Evolutionary conservation across 1,139 yeast genomes (phyloP).

Genomic region (Tardiomyces blankii): DNA sequence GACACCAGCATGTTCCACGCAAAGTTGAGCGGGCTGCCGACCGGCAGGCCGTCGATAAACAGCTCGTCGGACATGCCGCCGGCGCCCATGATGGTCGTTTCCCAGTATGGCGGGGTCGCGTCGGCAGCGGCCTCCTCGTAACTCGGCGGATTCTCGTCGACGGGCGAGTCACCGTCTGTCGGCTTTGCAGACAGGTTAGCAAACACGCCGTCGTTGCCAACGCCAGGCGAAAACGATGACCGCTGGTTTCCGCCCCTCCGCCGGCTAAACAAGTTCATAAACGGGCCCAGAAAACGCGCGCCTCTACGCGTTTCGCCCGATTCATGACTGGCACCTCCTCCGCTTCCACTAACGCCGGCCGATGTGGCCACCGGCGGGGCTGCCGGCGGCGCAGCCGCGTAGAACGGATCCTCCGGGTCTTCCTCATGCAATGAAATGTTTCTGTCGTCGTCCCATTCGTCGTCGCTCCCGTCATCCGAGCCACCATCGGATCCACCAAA

Average conservation of each 20-base stretch:
- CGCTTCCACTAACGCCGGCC: too few relatives aligned
- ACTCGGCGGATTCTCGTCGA: slow-evolving; percentile 63
- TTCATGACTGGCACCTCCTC: background rate
- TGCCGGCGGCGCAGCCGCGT: slow-evolving; percentile 4
- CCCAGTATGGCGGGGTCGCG: slow-evolving; percentile 96
- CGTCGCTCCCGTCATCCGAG: slow-evolving; percentile 10
- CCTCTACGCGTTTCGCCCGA: background rate
- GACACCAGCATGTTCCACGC: slow-evolving; percentile 86
- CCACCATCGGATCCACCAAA: slow-evolving; percentile 3
- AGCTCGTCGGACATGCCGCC: slow-evolving; percentile 79
- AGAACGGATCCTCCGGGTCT: background rate
- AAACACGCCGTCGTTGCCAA: slow-evolving; percentile 70
- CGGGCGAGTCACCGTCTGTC: slow-evolving; percentile 33
- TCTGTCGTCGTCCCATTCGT: slow-evolving; percentile 17
- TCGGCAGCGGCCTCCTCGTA: slow-evolving; percentile 96
- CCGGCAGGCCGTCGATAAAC: slow-evolving; percentile 91
- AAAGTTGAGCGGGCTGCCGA: slow-evolving; percentile 81
- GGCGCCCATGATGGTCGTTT: slow-evolving; percentile 62
- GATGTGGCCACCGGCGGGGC: slow-evolving; percentile 3
- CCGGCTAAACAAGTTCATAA: background rate
- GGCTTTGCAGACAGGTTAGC: slow-evolving; percentile 49
- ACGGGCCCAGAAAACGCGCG: slow-evolving; percentile 2
- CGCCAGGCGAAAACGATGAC: slow-evolving; percentile 4
- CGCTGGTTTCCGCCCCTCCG: background rate
- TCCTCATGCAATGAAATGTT: slow-evolving; percentile 4